Conservation (phyloP, 176 grass and related monocot species). For the Avena eriantha region DNA sequence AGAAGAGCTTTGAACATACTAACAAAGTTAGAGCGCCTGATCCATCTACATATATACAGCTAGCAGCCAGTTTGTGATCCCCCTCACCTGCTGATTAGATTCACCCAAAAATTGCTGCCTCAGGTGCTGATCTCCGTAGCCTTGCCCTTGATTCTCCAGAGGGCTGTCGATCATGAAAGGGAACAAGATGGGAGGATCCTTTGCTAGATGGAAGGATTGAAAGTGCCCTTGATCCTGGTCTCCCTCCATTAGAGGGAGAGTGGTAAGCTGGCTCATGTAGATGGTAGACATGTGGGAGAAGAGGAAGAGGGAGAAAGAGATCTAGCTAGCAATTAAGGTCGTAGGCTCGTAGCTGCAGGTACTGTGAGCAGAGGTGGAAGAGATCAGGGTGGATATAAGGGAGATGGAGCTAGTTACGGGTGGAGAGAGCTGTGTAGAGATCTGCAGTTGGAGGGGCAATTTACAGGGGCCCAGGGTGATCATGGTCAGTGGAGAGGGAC, state of each 20-base stretch:
- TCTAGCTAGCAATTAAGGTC: conserved; percentile 32
- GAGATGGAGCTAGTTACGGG: conserved; percentile 41
- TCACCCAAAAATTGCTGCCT: conserved; percentile 46
- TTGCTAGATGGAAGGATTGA: conserved; percentile 60
- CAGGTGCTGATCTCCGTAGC: conserved; percentile 51
- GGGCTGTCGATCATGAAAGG: conserved; percentile 65
- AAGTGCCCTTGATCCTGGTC: conserved; percentile 65
- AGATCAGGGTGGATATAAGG: conserved; percentile 49
- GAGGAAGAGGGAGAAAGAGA: conserved; percentile 17
- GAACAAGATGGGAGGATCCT: conserved; percentile 62
- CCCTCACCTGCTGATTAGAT: conserved; percentile 52
- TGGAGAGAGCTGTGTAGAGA: conserved; percentile 23
- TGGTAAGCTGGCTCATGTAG: conserved; percentile 80
- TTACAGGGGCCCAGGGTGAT: conserved; percentile 58
- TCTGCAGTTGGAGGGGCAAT: conserved; percentile 62
- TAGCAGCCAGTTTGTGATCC: conserved; percentile 27
- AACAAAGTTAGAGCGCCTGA: conserved; percentile 2
- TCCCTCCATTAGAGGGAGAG: conserved; percentile 72
- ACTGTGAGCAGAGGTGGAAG: conserved; percentile 23
- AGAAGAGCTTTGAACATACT: not conserved
- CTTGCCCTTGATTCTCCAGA: conserved; percentile 47
- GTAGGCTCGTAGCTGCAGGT: conserved; percentile 2
- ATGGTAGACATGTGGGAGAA: conserved; percentile 53
- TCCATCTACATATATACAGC: not conserved
- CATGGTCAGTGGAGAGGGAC: conserved; percentile 50